Evolutionary conservation across 2,329 filamentous ascomycete genomes (phyloP), one percentile per base, ranked within the genome.

Genomic region (Ophiosphaerella herpotricha): DNA sequence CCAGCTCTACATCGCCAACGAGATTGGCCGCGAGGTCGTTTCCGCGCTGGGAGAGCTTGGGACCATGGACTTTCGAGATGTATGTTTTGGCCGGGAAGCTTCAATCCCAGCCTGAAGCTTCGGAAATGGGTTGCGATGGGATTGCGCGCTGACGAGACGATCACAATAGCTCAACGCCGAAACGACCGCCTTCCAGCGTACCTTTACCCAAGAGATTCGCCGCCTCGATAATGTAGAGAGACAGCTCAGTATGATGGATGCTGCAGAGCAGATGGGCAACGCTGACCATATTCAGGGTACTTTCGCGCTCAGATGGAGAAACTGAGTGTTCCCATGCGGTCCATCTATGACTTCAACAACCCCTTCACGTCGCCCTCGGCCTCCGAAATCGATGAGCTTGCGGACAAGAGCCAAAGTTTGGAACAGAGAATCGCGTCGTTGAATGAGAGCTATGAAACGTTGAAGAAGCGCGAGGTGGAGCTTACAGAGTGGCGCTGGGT

Each of bases 401-500:
- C 91, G 50, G 93, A 97, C 72, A 89, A 93, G 67, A 90, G 91
- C 73, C 90, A 97, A 77, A 89, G 86, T 75, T 82, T 99, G 48
- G 94, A 99, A 77, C 90, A 95, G 78, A 86, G 94, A 55, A 85
- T 99, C 60, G 87, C 86, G 50, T 93, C 92, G 61, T 79, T 99
- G 55, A 97, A 97, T 73, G 94, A 97, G 72, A 97, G 92, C 79
- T 97, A 99, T 76, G 94, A 99, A 79, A 97, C 91, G 13, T 78
- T 99, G 74, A 97, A 97, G 84, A 97, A 94, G 80, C 87, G 93
- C 50, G 94, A 97, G 79, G 90, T 96, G 52, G 94, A 99, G 74
- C 81, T 99, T 66, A 96, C 90, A 9, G 94, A 99, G 78, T 97
- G 94, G 94, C 89, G 95, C 68, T 97, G 93, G 91, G 95, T 99